Conservation (phyloP, 495 filamentous ascomycete species). For the Chlorociboria aeruginascens region DNA sequence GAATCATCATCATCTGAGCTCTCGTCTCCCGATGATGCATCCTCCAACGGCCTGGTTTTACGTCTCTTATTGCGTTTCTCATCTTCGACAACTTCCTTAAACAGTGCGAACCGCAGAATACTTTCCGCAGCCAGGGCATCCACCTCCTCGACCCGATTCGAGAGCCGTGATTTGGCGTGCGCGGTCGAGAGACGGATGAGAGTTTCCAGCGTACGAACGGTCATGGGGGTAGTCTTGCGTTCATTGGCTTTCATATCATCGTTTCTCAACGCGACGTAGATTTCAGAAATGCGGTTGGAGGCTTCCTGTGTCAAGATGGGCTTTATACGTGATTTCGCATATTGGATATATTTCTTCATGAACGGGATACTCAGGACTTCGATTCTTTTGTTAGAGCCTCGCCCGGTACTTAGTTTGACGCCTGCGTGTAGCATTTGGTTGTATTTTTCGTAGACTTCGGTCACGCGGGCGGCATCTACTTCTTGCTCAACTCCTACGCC, state of each 20-base stretch:
- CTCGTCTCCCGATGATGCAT: slow-evolving; percentile 30
- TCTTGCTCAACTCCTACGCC: slow-evolving; percentile 80
- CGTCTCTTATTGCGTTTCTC: slow-evolving; percentile 68
- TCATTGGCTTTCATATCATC: slow-evolving; percentile 93
- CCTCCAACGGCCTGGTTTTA: slow-evolving; percentile 32
- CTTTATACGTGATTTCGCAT: slow-evolving; percentile 87
- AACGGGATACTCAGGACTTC: slow-evolving; percentile 97
- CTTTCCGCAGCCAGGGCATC: slow-evolving; percentile 82
- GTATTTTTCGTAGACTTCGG: slow-evolving; percentile 93
- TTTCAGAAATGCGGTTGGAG: slow-evolving; percentile 78
- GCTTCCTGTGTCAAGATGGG: slow-evolving; percentile 87
- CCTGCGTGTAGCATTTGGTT: slow-evolving; percentile 93
- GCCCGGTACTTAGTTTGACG: slow-evolving; percentile 61
- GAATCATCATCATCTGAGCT: slow-evolving; percentile 24
- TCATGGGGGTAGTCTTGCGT: slow-evolving; percentile 87
- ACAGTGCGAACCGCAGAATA: slow-evolving; percentile 89
- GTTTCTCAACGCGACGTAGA: slow-evolving; percentile 91
- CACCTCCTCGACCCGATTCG: slow-evolving; percentile 81
- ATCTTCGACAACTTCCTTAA: slow-evolving; percentile 91
- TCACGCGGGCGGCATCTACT: slow-evolving; percentile 54
- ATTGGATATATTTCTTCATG: slow-evolving; percentile 99
- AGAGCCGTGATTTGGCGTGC: slow-evolving; percentile 88
- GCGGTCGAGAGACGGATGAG: slow-evolving; percentile 94
- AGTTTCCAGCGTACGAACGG: slow-evolving; percentile 92
- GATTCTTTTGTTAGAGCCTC: slow-evolving; percentile 59